Base-by-base conservation (phyloP, 768 basidiomycete species). In the Tricholoma terreum region DNA sequence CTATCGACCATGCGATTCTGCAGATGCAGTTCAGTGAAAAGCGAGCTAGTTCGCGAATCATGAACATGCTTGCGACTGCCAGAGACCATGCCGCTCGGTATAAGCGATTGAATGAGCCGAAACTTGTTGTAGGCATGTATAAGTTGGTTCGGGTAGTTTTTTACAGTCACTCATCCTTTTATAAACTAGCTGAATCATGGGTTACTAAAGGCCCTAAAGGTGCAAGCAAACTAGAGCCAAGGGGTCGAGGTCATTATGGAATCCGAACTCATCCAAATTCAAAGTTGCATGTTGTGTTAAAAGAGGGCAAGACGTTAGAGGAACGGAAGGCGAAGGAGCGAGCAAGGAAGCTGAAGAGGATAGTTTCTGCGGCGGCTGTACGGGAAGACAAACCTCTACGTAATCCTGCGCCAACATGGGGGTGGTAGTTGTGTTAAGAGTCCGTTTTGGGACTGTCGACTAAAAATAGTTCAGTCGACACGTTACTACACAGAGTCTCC, bases 21-120 rank as follows among this genome's bases (percentile, higher is more conserved):
- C 96, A 99, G 66, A 95, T 98, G 92, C 84, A 90, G 69, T 98
- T 97, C 72, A 92, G 90, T 61, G 89, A 95, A 71, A 99, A 99
- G 75, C 83, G 92, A 21, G 92, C 90, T 12, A 87, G 92, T 61
- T 80, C 77, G 48, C 86, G 92, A 58, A 84, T 99, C 57, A 87
- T 92, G 81, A 90, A 87, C 63, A 93, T 93, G 83, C 80, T 98
- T 45, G 85, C 84, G 11, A 84, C 90, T 1, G 94, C 94, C 2
- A 89, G 90, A 67, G 85, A 94, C 67, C 90, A 95, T 64, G 96
- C 95, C 0, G 75, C 74, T 27, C 78, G 84, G 36, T 87, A 88
- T 66, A 94, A 95, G 75, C 83, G 82, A 30, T 74, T 98, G 67
- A 76, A 86, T 45, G 73, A 84, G 56, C 78, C 79, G 27, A 88